phyloP scores from a whole-genome alignment of 345 rosid species.

The Euphorbia tirucalli region DNA sequence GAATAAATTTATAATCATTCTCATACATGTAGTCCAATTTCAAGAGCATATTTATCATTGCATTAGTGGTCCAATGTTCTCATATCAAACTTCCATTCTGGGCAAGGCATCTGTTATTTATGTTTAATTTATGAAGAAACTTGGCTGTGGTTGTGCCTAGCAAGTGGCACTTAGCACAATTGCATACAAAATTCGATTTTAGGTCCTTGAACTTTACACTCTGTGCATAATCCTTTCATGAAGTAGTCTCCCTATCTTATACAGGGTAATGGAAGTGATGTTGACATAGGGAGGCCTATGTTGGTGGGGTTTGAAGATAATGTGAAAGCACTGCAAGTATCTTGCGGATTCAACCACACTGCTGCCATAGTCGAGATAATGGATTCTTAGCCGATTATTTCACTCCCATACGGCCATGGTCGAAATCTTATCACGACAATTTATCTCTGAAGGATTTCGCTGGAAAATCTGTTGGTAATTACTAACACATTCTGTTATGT shows the following conservation, averaged over 20 bases:
- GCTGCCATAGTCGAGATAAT: slow-evolving; percentile 61
- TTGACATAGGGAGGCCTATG: slow-evolving; percentile 62
- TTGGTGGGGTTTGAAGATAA: slow-evolving; percentile 48
- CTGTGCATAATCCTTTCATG: background rate
- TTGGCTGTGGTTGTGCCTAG: background rate
- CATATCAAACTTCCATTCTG: background rate
- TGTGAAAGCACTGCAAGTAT: slow-evolving; percentile 64
- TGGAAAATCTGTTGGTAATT: too few species aligned
- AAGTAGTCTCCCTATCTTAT: background rate
- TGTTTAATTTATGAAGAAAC: too few species aligned
- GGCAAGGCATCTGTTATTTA: background rate
- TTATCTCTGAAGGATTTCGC: too few species aligned
- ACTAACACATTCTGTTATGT: too few species aligned
- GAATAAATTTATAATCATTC: background rate
- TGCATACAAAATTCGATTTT: background rate
- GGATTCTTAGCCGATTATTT: background rate
- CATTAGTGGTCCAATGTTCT: too few species aligned
- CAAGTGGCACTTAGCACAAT: too few species aligned
- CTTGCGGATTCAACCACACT: slow-evolving; percentile 93
- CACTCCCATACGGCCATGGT: too few species aligned
- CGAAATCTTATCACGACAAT: too few species aligned
- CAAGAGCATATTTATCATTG: too few species aligned
- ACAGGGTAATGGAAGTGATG: slow-evolving; percentile 91
- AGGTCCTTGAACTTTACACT: background rate
- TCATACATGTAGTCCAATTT: too few species aligned